Percentiles rank a stretch among this genome's conserved stretches.
These are phyloP conservation scores for Macrophomina tecta DNA, from an alignment of 2,329 filamentous ascomycete species.

Conservation along the genomic window DNA sequence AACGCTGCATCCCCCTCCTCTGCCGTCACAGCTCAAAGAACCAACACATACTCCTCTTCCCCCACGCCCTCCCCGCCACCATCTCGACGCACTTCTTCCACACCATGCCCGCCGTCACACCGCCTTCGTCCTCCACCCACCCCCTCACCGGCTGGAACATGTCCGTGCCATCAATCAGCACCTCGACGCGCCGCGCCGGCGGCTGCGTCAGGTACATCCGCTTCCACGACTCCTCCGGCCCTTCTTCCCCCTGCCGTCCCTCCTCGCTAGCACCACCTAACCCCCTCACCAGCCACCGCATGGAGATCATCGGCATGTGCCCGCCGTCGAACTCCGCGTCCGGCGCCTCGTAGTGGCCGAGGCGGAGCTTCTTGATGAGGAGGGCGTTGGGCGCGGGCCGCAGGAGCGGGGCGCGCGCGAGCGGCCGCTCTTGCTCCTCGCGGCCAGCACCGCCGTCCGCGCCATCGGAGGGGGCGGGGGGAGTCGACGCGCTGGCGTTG, in stretches of 20 bases:
- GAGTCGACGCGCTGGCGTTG: too few species aligned
- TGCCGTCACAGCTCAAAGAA: conserved; percentile 16
- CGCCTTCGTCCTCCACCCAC: background rate
- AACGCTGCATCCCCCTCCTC: too few species aligned
- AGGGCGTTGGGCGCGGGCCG: background rate
- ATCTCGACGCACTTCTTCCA: background rate
- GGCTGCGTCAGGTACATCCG: conserved; percentile 14
- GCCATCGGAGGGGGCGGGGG: too few species aligned
- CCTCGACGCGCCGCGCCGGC: conserved; percentile 20
- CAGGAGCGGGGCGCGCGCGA: background rate
- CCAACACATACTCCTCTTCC: conserved; percentile 15
- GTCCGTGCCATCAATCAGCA: background rate
- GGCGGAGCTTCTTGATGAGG: background rate
- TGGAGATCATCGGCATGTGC: conserved; percentile 18
- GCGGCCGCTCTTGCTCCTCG: too few species aligned
- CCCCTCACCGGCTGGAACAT: conserved; percentile 1
- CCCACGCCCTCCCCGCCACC: background rate
- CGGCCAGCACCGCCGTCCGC: too few species aligned
- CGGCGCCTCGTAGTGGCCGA: conserved; percentile 3
- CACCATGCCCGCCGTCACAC: conserved; percentile 11
- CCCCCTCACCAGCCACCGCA: background rate
- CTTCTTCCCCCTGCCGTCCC: background rate
- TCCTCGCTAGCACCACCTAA: background rate
- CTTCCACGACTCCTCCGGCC: background rate
- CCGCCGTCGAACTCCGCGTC: conserved; percentile 15